Evolutionary conservation across 73 alveolate genomes (phyloP).

Genomic region (Blepharisma stoltei): DNA sequence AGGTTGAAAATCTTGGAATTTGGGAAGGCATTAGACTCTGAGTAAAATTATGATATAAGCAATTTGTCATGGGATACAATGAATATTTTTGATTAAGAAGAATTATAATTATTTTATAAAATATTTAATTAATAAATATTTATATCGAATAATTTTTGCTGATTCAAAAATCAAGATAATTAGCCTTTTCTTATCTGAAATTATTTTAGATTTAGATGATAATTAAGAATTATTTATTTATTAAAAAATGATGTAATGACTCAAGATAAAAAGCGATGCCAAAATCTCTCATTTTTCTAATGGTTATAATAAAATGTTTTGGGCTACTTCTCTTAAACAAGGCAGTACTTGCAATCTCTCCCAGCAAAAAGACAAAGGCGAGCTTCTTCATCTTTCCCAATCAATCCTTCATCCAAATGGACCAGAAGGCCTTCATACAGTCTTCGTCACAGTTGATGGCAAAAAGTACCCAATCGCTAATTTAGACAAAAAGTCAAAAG

Average conservation of each 20-base stretch:
- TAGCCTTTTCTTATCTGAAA: too few species aligned
- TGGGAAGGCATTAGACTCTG: background rate
- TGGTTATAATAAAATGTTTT: conserved; percentile 15
- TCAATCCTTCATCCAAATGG: background rate
- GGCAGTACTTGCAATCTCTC: conserved; percentile 12
- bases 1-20: background rate
- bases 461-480: background rate
- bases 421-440: background rate
- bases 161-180: too few species aligned
- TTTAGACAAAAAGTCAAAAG: background rate
- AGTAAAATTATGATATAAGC: background rate
- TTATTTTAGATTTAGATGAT: too few species aligned
- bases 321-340: background rate
- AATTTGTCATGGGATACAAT: too few species aligned
- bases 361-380: background rate
- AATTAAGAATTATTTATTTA: too few species aligned
- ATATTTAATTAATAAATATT: too few species aligned
- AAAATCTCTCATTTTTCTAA: background rate
- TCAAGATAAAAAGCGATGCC: too few species aligned
- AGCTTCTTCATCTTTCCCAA: conserved; percentile 6
- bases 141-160: too few species aligned
- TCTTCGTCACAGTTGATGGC: background rate
- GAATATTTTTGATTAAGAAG: too few species aligned
- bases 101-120: too few species aligned
- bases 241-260: too few species aligned